A percentile compares a stretch with the other conserved stretches of the same genome.
Evolutionary conservation across 2,329 filamentous ascomycete species (phyloP).

Genomic region (Penicillium brevicompactum): DNA sequence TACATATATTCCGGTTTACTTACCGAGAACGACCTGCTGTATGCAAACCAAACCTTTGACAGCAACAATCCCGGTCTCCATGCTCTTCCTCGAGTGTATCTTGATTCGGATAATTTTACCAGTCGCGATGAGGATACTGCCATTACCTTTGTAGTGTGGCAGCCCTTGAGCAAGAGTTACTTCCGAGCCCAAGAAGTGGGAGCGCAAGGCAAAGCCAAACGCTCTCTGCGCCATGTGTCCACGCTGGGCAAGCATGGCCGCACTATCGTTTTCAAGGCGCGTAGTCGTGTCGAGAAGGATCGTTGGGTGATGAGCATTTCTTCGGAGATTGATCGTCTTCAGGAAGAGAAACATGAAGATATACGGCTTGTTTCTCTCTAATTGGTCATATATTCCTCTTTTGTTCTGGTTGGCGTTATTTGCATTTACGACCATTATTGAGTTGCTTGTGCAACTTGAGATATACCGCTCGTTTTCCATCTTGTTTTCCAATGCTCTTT

Average conservation of each 20-base stretch:
- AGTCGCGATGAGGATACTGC: slow-evolving; percentile 66
- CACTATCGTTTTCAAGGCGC: slow-evolving; percentile 66
- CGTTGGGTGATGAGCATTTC: slow-evolving; percentile 68
- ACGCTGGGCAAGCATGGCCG: slow-evolving; percentile 62
- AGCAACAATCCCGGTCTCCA: slow-evolving; percentile 62
- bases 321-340: slow-evolving; percentile 66
- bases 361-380: slow-evolving; percentile 45
- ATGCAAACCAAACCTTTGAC: slow-evolving; percentile 66
- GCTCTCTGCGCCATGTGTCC: slow-evolving; percentile 59
- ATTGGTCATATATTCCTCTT: slow-evolving; percentile 1
- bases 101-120: slow-evolving; percentile 61
- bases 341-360: slow-evolving; percentile 50
- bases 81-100: slow-evolving; percentile 62
- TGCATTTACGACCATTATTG: slow-evolving; percentile 9
- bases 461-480: neutral
- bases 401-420: neutral
- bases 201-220: slow-evolving; percentile 44
- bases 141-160: slow-evolving; percentile 69
- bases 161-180: slow-evolving; percentile 58
- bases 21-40: slow-evolving; percentile 64
- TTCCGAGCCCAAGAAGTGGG: slow-evolving; percentile 52
- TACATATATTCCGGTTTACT: slow-evolving; percentile 68
- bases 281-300: slow-evolving; percentile 66
- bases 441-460: neutral
- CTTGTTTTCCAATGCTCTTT: neutral